These are phyloP conservation scores for Torulaspora franciscae DNA, from an alignment of 805 yeast genomes.

Conservation along the genomic window DNA sequence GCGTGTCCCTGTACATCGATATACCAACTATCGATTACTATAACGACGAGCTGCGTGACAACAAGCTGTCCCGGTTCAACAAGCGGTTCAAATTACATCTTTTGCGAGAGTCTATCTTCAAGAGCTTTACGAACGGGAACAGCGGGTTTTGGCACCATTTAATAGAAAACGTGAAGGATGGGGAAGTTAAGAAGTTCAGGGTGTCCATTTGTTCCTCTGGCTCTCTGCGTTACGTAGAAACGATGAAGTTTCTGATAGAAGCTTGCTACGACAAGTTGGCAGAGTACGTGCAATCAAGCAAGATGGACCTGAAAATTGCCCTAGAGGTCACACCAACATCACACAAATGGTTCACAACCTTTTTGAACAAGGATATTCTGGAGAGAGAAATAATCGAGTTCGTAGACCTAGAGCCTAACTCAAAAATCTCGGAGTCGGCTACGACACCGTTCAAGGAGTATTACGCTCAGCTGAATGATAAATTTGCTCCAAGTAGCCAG, in stretches of 20 bases:
- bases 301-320: constrained; percentile 20
- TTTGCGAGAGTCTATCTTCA: constrained; percentile 25
- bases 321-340: constrained; percentile 30
- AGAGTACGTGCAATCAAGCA: constrained; percentile 4
- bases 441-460: constrained; percentile 35
- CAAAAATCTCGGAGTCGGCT: constrained; percentile 9
- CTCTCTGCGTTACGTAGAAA: constrained; percentile 34
- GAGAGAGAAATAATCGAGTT: constrained; percentile 20
- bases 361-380: constrained; percentile 21
- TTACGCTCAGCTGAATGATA: constrained; percentile 25
- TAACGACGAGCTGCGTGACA: constrained; percentile 30
- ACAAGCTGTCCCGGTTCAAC: constrained; percentile 28
- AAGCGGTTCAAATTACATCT: constrained; percentile 30
- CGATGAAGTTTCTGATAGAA: constrained; percentile 32
- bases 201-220: constrained; percentile 29
- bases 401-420: constrained; percentile 16
- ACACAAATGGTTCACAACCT: constrained; percentile 33
- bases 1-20: constrained; percentile 30
- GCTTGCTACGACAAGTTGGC: constrained; percentile 19
- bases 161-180: constrained; percentile 4
- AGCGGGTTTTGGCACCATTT: constrained; percentile 23
- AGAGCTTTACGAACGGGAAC: constrained; percentile 27
- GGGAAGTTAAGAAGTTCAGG: constrained; percentile 5
- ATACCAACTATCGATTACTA: constrained; percentile 36
- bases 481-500: constrained; percentile 17